Percentiles rank a stretch among this genome's conserved stretches.
These are phyloP conservation scores for Bertia moriformis DNA, from an alignment of 2,329 filamentous ascomycete genomes.

Conservation along the genomic window DNA sequence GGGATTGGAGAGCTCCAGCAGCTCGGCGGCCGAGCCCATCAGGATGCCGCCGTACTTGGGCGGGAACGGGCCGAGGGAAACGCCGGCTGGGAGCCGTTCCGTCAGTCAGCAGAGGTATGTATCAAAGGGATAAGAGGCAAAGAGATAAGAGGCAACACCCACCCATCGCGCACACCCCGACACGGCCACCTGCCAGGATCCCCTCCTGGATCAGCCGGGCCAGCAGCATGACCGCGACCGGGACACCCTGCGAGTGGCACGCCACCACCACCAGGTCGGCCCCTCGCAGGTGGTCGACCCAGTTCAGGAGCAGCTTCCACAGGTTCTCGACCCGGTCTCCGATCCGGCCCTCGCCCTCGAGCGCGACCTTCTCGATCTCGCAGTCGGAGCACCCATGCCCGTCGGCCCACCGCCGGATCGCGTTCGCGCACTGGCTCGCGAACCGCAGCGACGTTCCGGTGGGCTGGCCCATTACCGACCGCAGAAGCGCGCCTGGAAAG, in stretches of 20 bases:
- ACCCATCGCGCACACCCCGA: conserved; percentile 79
- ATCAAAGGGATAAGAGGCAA: neutral
- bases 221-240: conserved; percentile 80
- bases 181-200: conserved; percentile 59
- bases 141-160: conserved; percentile 16
- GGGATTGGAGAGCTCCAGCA: conserved; percentile 83
- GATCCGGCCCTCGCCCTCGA: conserved; percentile 90
- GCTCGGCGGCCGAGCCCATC: conserved; percentile 75
- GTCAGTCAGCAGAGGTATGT: conserved; percentile 5
- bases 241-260: conserved; percentile 90
- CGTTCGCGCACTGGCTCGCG: conserved; percentile 70
- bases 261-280: conserved; percentile 87
- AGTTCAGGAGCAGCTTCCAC: conserved; percentile 88
- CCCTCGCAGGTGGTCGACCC: conserved; percentile 75
- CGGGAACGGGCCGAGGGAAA: conserved; percentile 82
- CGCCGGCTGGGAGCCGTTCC: conserved; percentile 68
- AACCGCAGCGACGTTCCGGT: conserved; percentile 93
- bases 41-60: conserved; percentile 81
- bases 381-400: conserved; percentile 57
- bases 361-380: conserved; percentile 81
- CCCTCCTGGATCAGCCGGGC: conserved; percentile 86
- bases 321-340: conserved; percentile 77
- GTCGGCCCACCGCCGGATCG: conserved; percentile 72
- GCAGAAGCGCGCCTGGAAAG: conserved; percentile 73
- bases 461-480: conserved; percentile 84